Evolutionary conservation across 352 stramenopile species (phyloP), one percentile per base, ranked within the genome.

Genomic region (Globisporangium canariense): DNA sequence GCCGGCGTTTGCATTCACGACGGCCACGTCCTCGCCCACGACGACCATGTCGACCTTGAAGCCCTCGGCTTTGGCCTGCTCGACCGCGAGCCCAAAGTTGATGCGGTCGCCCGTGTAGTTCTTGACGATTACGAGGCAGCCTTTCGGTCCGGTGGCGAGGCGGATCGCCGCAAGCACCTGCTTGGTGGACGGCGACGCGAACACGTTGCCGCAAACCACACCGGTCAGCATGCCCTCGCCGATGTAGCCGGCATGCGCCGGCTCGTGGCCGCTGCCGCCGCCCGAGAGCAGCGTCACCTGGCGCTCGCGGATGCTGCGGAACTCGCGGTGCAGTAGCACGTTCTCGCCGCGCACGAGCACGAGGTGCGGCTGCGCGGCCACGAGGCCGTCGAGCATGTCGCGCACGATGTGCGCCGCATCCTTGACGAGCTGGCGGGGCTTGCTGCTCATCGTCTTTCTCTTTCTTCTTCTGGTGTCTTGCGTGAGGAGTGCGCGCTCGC

Each of bases 61-160:
- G 4, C 93, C 93, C 64, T 98, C 88, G 10, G 89, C 76, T 75
- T 98, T 97, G 53, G 97, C 97, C 51, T 94, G 88, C 79, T 99
- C 97, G 34, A 97, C 91, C 6, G 97, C 97, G 68, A 99, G 90
- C 0, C 97, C 97, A 75, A 99, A 99, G 79, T 99, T 99, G 45
- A 99, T 82, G 46, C 96, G 86, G 78, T 99, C 97, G 28, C 97
- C 97, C 2, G 97, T 99, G 86, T 99, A 99, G 82, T 99, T 99
- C 84, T 99, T 99, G 34, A 99, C 94, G 54, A 99, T 90, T 2
- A 99, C 67, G 6, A 99, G 75, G 64, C 94, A 98, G 46, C 96
- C 96, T 45, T 89, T 81, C 3, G 79, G 74, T 0, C 86, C 87
- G 1, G 83, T 73, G 30, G 86, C 79, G 25, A 96, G 81, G 36